Base-by-base conservation (phyloP, 371 early-diverging fungal species). In the Rhizopus sp. region DNA sequence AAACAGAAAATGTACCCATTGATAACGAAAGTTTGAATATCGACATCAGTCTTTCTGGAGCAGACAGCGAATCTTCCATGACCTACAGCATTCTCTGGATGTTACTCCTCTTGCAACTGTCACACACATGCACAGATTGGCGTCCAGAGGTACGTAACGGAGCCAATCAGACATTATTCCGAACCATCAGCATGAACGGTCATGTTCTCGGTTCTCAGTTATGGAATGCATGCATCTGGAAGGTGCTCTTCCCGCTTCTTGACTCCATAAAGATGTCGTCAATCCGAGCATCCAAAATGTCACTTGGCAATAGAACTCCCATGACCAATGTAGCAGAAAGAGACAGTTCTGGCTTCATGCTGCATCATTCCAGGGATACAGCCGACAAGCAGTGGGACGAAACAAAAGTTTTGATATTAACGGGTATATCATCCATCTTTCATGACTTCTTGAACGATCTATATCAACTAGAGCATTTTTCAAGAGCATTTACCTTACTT, bases 351-450 rank as follows among this genome's bases (percentile, higher is more conserved):
- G 75, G 63, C 29, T 75, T 81, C 50, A 78, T 80, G 79, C 69
- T 79, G 12, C 89, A 84, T 64, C 90, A 87, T 67, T 87, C 78
- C 17, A 75, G 90, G 44, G 88, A 90, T 53, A 88, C 91, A 5
- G 82, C 82, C 0, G 80, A 86, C 48, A 93, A 93, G 59, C 95
- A 94, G 66, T 98, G 98, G 98, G 96, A 98, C 58, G 98, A 96
- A 70, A 94, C 97, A 0, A 91, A 91, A 35, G 91, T 92, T 0
- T 68, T 95, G 4, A 88, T 94, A 5, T 67, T 94, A 30, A 84
- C 73, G 31, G 92, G 95, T 0, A 72, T 94, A 12, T 84, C 92
- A 10, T 81, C 70, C 9, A 82, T 91, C 30, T 86, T 92, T 44
- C 76, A 83, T 31, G 87, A 85, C 35, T 90, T 93, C 60, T 68